Conservation (phyloP, 306 rosid genomes). For the Vigna nakashimae region DNA sequence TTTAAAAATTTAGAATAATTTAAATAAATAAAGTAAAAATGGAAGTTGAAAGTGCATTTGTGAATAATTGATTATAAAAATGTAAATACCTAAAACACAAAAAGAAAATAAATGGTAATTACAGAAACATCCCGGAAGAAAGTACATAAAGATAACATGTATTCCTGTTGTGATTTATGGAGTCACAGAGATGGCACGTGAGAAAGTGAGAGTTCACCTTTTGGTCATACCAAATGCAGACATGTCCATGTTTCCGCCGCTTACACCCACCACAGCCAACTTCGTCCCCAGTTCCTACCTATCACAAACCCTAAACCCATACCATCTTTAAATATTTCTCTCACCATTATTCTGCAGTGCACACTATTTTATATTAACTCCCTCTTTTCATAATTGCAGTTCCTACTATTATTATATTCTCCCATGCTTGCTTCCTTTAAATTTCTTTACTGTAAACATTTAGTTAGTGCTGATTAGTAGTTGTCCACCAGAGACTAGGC, state of each 20-base stretch:
- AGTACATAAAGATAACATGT: no score
- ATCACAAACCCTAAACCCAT: no score
- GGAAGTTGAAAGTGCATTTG: no score
- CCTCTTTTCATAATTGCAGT: background rate
- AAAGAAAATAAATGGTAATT: no score
- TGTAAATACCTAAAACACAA: no score
- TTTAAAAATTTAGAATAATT: no score
- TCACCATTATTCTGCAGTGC: no score
- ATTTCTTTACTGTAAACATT: constrained; percentile 27
- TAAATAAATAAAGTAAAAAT: no score
- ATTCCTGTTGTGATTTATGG: background rate
- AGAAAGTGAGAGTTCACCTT: constrained; percentile 36
- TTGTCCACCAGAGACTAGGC: background rate
- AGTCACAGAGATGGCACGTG: constrained; percentile 47
- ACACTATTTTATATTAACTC: background rate
- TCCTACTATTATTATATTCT: constrained; percentile 29
- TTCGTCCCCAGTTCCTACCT: constrained; percentile 8
- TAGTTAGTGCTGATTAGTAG: constrained; percentile 39
- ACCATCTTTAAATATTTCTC: no score
- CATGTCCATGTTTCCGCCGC: constrained; percentile 58
- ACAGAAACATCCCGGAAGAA: no score
- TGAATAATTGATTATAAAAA: no score
- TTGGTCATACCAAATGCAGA: constrained; percentile 53
- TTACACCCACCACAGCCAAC: constrained; percentile 9
- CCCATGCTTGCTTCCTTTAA: constrained; percentile 33